Base-by-base conservation (phyloP, 106 monocot species). In the Amphibolis antarctica region DNA sequence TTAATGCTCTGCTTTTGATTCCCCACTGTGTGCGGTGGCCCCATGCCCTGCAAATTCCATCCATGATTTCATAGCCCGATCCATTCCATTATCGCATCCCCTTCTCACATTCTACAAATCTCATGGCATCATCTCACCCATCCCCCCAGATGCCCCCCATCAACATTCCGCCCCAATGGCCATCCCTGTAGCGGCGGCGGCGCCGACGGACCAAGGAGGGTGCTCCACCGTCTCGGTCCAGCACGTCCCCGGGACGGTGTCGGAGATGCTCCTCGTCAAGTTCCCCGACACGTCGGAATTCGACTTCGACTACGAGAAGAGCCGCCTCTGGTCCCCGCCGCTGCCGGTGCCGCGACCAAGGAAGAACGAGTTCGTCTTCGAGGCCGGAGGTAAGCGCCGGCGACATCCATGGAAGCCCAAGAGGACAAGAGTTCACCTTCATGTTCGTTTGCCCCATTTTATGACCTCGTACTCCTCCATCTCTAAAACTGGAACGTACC, bases 241-340 rank as follows among this genome's bases (percentile, higher is more conserved):
- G 25, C 10, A 9, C 22, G 67, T 56, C 10, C 25, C 67, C 19
- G 26, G 55, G 17, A 15, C 18, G 12, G 55, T 67, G 12, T 67
- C 67, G 26, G 53, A 67, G 21, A 44, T 15, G 30, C 67, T 67
- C 42, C 67, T 67, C 18, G 9, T n/a, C 55, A 67, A 67, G 55
- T 67, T 67, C 44, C 3, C 22, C 14, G 67, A 67, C 55, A 9
- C 12, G 24, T 67, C 67, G 12, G 67, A 42, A 23, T 53, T 23
- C 24, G 55, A 50, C 14, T 67, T 67, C 7, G 67, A 67, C 24
- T 55, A 67, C 55, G 67, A 67, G 44, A n/a, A 42, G 55, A 67
- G 67, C 25, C 43, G 67, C 12, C 19, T 67, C 23, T 56, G 67
- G 67, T 67, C 55, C 10, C 67, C 55, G 0, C 55, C 55, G 19